Evolutionary conservation across 2,329 filamentous ascomycete species (phyloP).

Genomic region (Rutstroemia sp.): DNA sequence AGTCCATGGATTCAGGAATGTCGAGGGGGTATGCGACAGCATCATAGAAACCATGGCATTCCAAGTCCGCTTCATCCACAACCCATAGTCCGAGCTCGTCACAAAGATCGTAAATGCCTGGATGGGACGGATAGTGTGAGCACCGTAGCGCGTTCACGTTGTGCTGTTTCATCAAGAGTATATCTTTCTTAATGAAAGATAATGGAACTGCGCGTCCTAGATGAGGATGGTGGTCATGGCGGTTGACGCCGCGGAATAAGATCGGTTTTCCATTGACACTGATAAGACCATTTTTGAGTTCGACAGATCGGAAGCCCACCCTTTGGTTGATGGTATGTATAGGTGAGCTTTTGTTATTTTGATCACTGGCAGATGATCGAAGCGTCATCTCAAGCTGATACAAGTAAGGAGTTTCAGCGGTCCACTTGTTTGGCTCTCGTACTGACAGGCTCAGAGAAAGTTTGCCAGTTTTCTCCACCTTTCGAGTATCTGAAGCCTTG

Average conservation of each 20-base stretch:
- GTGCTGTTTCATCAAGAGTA: slow-evolving; percentile 61
- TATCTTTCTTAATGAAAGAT: slow-evolving; percentile 51
- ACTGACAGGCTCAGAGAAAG: slow-evolving; percentile 28
- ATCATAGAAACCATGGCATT: slow-evolving; percentile 43
- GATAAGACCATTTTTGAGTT: slow-evolving; percentile 52
- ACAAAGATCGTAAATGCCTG: slow-evolving; percentile 49
- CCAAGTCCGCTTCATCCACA: slow-evolving; percentile 44
- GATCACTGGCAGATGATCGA: no score
- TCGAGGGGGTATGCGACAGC: slow-evolving; percentile 40
- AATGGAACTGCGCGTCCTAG: slow-evolving; percentile 43
- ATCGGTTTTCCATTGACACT: slow-evolving; percentile 56
- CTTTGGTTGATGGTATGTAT: slow-evolving; percentile 36
- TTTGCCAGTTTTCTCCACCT: background rate
- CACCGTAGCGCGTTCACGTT: slow-evolving; percentile 66
- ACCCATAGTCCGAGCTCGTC: slow-evolving; percentile 62
- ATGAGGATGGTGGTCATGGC: slow-evolving; percentile 42
- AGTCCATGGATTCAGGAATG: slow-evolving; percentile 49
- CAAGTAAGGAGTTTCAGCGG: slow-evolving; percentile 56
- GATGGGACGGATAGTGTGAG: slow-evolving; percentile 61
- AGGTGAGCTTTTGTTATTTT: slow-evolving; percentile 25
- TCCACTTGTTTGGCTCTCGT: slow-evolving; percentile 55
- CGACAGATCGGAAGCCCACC: slow-evolving; percentile 57
- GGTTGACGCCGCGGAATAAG: slow-evolving; percentile 56
- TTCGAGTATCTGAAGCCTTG: background rate
- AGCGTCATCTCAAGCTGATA: slow-evolving; percentile 46